A percentile compares a stretch with the other conserved stretches of the same genome.
phyloP scores from a whole-genome alignment of 2,329 filamentous ascomycete genomes.

The Claviceps paspali region DNA sequence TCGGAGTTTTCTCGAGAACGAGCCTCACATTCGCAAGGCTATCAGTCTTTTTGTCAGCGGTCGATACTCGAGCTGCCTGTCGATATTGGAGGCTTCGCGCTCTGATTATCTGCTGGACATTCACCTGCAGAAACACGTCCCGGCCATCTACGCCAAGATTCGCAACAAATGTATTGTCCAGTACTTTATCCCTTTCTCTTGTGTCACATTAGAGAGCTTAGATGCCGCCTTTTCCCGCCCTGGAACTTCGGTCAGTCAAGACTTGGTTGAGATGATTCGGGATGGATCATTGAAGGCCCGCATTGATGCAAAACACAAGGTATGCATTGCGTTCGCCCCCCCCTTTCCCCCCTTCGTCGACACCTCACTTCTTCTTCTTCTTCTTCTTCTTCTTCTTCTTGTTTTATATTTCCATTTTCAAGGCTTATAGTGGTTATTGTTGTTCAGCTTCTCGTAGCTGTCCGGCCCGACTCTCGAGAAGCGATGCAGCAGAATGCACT shows the following conservation, averaged over 20 bases:
- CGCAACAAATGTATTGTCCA: slow-evolving; percentile 85
- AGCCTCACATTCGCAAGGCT: slow-evolving; percentile 86
- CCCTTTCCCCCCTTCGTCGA: neutral
- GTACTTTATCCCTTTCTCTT: slow-evolving; percentile 82
- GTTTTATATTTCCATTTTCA: no score
- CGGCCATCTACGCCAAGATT: slow-evolving; percentile 55
- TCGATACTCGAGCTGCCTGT: slow-evolving; percentile 73
- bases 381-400: neutral
- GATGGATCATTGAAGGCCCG: slow-evolving; percentile 56
- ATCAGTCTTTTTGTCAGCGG: slow-evolving; percentile 80
- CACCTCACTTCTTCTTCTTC: no score
- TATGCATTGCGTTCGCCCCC: slow-evolving; percentile 15
- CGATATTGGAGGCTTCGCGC: slow-evolving; percentile 66
- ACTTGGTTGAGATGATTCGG: slow-evolving; percentile 67
- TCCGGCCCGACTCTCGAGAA: slow-evolving; percentile 48
- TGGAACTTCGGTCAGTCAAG: slow-evolving; percentile 49
- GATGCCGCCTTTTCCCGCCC: slow-evolving; percentile 57
- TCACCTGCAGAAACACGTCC: slow-evolving; percentile 62
- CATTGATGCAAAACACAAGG: slow-evolving; percentile 70
- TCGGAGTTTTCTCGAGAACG: slow-evolving; percentile 76
- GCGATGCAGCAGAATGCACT: slow-evolving; percentile 58
- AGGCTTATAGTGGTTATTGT: no score
- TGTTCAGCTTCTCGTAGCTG: slow-evolving; percentile 53
- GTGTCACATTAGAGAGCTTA: slow-evolving; percentile 68
- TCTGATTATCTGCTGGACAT: slow-evolving; percentile 84